These are phyloP conservation scores for Dactylellina haptotyla DNA, from an alignment of 2,329 filamentous ascomycete species.

Conservation along the genomic window DNA sequence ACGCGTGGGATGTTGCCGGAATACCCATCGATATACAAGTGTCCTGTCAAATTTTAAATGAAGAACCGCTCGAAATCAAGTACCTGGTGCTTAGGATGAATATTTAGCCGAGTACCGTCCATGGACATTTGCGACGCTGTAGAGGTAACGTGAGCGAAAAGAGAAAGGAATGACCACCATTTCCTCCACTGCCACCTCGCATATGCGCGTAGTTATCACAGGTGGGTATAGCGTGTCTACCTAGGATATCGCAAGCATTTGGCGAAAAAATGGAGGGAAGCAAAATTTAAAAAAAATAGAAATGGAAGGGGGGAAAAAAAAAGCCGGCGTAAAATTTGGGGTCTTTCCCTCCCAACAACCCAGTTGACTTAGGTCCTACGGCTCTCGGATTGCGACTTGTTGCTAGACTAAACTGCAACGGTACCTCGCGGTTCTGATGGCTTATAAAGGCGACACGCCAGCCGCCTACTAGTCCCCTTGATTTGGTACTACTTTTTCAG, in stretches of 20 bases:
- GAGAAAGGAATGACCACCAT: not conserved
- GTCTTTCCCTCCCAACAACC: conserved; percentile 22
- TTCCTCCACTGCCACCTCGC: conserved; percentile 36
- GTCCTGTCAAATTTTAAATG: not conserved
- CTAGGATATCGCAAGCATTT: conserved; percentile 18
- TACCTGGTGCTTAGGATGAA: conserved; percentile 19
- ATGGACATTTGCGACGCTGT: not conserved
- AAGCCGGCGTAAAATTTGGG: conserved; percentile 7
- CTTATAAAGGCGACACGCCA: conserved; percentile 33
- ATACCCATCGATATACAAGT: not conserved
- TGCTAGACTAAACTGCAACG: conserved; percentile 9
- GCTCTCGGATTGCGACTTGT: conserved; percentile 8
- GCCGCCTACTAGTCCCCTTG: conserved; percentile 22
- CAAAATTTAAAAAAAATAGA: conserved; percentile 2
- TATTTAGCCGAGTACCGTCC: conserved; percentile 47
- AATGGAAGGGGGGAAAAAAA: conserved; percentile 19
- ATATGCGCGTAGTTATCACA: conserved; percentile 49
- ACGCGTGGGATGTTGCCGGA: conserved; percentile 10
- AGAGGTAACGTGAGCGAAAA: not conserved
- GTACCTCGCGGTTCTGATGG: conserved; percentile 7
- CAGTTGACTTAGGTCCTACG: conserved; percentile 4
- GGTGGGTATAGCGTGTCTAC: conserved; percentile 40
- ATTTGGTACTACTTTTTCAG: conserved; percentile 8
- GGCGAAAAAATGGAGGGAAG: not conserved
- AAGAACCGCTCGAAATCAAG: not conserved